Percentiles rank a stretch among this genome's conserved stretches.
Evolutionary conservation across 805 yeast species (phyloP).

Genomic region (Millerozyma miso): DNA sequence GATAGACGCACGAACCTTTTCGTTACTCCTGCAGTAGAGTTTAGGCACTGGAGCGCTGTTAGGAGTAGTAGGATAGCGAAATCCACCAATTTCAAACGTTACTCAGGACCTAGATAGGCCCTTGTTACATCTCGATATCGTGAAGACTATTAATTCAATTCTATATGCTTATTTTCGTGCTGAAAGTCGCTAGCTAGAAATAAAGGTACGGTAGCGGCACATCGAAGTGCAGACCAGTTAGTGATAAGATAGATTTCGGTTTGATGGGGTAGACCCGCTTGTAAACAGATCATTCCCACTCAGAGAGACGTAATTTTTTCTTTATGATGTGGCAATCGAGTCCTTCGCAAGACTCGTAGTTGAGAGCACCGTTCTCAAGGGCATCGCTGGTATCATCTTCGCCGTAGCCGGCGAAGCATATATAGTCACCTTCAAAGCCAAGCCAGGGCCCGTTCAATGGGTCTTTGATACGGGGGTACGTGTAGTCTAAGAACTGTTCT

Average conservation of each 20-base stretch:
- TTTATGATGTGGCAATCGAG: background rate
- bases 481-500: constrained; percentile 47
- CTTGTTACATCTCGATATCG: no score
- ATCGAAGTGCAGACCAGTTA: no score
- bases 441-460: constrained; percentile 54
- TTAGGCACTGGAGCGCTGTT: no score
- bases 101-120: no score
- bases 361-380: constrained; percentile 19
- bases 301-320: constrained; percentile 23
- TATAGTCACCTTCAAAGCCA: constrained; percentile 51
- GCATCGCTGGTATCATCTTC: constrained; percentile 7
- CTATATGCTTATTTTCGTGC: background rate
- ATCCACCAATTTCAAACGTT: no score
- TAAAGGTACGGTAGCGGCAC: no score
- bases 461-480: constrained; percentile 45
- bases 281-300: constrained; percentile 37
- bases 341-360: background rate
- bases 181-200: no score
- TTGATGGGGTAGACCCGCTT: no score
- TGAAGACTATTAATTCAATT: no score
- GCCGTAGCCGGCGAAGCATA: constrained; percentile 36
- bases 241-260: no score
- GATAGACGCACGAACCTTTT: background rate
- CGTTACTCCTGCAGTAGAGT: no score
- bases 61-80: no score